These are phyloP conservation scores for Fraxinus sp. DNA, from an alignment of 305 asterid genomes.

Conservation along the genomic window DNA sequence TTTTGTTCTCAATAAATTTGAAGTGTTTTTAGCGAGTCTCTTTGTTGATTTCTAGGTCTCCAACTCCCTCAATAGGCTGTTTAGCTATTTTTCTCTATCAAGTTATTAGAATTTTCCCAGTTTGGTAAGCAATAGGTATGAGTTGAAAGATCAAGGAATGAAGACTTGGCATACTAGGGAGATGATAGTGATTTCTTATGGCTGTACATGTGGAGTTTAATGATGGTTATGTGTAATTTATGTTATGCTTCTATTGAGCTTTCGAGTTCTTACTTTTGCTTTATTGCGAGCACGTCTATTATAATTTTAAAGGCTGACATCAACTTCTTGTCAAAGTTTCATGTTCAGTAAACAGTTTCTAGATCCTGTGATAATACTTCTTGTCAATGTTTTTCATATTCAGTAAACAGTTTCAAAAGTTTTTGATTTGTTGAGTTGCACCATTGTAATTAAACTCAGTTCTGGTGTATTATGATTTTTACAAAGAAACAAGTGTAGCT, in stretches of 20 bases:
- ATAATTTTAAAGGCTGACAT: background rate
- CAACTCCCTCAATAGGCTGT: background rate
- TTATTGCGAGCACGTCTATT: background rate
- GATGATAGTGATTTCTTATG: background rate
- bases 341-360: background rate
- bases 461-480: background rate
- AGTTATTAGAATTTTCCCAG: background rate
- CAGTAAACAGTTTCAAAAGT: background rate
- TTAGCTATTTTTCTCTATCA: background rate
- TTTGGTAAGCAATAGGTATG: background rate
- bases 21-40: background rate
- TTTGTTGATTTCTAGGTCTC: background rate
- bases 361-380: background rate
- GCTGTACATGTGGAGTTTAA: background rate
- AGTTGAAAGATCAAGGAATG: slow-evolving; percentile 6
- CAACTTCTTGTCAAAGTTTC: background rate
- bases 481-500: background rate
- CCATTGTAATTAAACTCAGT: background rate
- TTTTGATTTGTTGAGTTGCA: background rate
- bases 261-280: background rate
- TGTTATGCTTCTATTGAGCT: background rate
- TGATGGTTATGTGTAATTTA: background rate
- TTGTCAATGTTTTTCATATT: background rate
- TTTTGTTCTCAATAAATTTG: background rate
- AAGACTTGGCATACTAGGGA: slow-evolving; percentile 6